Conservation (phyloP, 306 rosid genomes). For the Fagus sylvatica region DNA sequence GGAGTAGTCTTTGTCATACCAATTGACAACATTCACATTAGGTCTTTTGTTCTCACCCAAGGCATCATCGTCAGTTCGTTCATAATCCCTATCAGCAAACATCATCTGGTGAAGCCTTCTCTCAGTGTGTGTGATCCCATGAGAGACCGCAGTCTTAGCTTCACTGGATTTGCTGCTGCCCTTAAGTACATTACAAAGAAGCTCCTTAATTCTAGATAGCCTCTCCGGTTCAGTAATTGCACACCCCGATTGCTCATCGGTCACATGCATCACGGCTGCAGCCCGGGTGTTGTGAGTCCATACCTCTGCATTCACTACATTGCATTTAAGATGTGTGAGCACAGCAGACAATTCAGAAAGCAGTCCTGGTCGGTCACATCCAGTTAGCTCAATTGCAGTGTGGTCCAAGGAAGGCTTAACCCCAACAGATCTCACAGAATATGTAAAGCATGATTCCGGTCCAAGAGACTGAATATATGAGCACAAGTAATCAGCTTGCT, state of each 20-base stretch:
- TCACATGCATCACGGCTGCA: conserved; percentile 80
- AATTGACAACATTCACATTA: conserved; percentile 77
- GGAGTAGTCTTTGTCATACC: conserved; percentile 83
- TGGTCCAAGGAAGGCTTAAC: conserved; percentile 64
- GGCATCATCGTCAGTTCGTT: conserved; percentile 43
- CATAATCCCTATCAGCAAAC: conserved; percentile 96
- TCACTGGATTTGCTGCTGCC: conserved; percentile 70
- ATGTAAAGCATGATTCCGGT: conserved; percentile 68
- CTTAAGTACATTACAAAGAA: conserved; percentile 82
- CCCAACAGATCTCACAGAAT: conserved; percentile 76
- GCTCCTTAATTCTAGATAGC: conserved; percentile 60
- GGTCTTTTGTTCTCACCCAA: conserved; percentile 71
- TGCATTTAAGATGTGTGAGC: conserved; percentile 76
- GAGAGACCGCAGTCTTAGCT: conserved; percentile 78
- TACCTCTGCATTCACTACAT: conserved; percentile 76
- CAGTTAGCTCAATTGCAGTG: conserved; percentile 81
- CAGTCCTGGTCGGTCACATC: conserved; percentile 85
- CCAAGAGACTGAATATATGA: conserved; percentile 74
- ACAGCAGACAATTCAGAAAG: conserved; percentile 91
- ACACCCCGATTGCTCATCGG: conserved; percentile 55
- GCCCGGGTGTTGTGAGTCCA: conserved; percentile 94
- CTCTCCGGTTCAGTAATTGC: conserved; percentile 67
- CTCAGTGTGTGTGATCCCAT: conserved; percentile 69
- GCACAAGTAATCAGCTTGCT: not conserved
- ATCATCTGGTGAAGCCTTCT: conserved; percentile 97